Evolutionary conservation across 2,329 filamentous ascomycete genomes (phyloP), one percentile per base, ranked within the genome.

Genomic region (Xylariaceae sp.): DNA sequence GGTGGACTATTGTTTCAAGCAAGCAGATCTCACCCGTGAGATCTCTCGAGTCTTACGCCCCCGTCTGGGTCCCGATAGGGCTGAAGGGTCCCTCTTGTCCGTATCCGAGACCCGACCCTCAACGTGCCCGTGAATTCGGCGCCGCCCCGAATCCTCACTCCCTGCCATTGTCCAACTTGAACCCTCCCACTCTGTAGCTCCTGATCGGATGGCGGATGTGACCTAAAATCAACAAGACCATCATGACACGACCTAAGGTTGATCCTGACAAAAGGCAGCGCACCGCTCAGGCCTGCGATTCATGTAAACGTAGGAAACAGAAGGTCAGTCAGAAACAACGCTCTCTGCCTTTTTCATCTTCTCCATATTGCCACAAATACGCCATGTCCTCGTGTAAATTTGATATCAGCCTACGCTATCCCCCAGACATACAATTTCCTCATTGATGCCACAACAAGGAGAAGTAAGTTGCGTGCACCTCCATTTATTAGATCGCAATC

Each of bases 241-340:
- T 60, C 59, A 70, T 70, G 81, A 78, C 77, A 61, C 75, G 80
- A 62, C 75, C 75, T 49, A 80, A 76, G 67, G 78, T 84, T 56
- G 73, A 78, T 34, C 75, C 77, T 61, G 80, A 85, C 60, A 80
- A 84, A 68, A 77, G 83, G 60, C 79, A 83, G 70, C 79, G 84
- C 62, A 86, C 79, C 50, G 80, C 80, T 30, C 79, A 82, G 62
- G 84, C 84, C 41, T 87, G 84, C 67, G 80, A 84, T 60, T 80
- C 74, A 59, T 87, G 84, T 72, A 86, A 84, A 70, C 76, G 77
- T 56, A 77, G 83, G 58, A 87, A 87, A 68, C 83, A 86, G 71
- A 87, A 86, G 75, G 84, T 83, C 65, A 74, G 78, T 64, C 50
- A 34, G 51, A 47, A 6, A 40, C 42, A 49, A 3, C 44, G 48